These are phyloP conservation scores for Pichia manshurica DNA, from an alignment of 805 yeast species.

Conservation along the genomic window DNA sequence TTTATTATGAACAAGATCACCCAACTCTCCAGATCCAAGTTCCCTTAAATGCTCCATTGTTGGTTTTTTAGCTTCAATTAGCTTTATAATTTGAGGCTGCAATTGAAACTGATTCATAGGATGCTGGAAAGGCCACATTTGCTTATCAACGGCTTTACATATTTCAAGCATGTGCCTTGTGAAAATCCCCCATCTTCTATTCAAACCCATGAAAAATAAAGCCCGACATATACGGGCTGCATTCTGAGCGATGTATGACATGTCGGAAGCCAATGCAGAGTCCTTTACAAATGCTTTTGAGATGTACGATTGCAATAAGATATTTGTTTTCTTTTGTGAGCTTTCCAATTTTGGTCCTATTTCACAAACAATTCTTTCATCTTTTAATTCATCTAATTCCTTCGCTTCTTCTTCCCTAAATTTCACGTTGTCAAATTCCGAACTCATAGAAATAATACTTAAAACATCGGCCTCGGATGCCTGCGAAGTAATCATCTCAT, in stretches of 20 bases:
- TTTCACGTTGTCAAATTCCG: slow-evolving; percentile 87
- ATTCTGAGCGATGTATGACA: slow-evolving; percentile 92
- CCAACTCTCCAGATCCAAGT: slow-evolving; percentile 69
- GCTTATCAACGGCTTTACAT: slow-evolving; percentile 79
- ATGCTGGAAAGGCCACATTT: slow-evolving; percentile 87
- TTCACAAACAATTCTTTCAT: slow-evolving; percentile 68
- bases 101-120: slow-evolving; percentile 85
- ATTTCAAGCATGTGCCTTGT: slow-evolving; percentile 68
- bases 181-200: slow-evolving; percentile 86
- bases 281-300: slow-evolving; percentile 70
- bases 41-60: slow-evolving; percentile 69
- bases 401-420: slow-evolving; percentile 80
- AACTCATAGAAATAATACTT: slow-evolving; percentile 83
- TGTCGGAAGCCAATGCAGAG: slow-evolving; percentile 78
- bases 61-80: slow-evolving; percentile 58
- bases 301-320: slow-evolving; percentile 80
- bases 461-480: slow-evolving; percentile 92
- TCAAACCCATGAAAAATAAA: slow-evolving; percentile 75
- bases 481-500: slow-evolving; percentile 71
- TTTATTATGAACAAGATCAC: slow-evolving; percentile 81
- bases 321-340: slow-evolving; percentile 80
- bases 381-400: slow-evolving; percentile 62
- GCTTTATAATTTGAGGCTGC: slow-evolving; percentile 58
- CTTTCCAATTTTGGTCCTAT: slow-evolving; percentile 71
- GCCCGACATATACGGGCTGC: slow-evolving; percentile 92